Percentiles rank a stretch among this genome's conserved stretches.
These are phyloP conservation scores for Volvox reticuliferus DNA, from an alignment of 139 green algal genomes.

Conservation along the genomic window DNA sequence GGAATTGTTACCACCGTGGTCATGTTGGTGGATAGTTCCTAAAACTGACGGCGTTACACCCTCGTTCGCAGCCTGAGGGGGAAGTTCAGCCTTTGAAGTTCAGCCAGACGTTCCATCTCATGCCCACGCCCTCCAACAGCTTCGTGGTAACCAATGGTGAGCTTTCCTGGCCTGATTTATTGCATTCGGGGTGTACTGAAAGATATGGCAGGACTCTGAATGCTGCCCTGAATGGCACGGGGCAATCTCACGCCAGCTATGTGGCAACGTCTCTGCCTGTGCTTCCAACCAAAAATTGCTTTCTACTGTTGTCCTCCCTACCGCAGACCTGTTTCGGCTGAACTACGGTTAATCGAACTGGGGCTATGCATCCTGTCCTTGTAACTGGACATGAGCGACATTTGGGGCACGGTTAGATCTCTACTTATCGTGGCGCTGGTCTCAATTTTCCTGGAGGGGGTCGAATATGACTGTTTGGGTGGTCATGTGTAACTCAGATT, in stretches of 20 bases:
- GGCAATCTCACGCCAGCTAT: neutral
- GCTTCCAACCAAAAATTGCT: too few relatives aligned
- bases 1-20: too few relatives aligned
- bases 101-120: conserved; percentile 94
- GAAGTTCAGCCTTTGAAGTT: conserved; percentile 90
- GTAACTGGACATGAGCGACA: too few relatives aligned
- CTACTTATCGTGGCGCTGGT: too few relatives aligned
- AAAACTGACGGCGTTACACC: too few relatives aligned
- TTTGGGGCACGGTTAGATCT: too few relatives aligned
- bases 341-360: conserved; percentile 76
- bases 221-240: neutral
- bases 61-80: conserved; percentile 78
- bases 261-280: neutral
- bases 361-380: too few relatives aligned
- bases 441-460: too few relatives aligned
- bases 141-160: conserved; percentile 91
- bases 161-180: neutral
- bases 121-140: conserved; percentile 68
- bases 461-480: too few relatives aligned
- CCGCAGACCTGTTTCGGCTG: conserved; percentile 84
- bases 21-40: too few relatives aligned
- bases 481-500: too few relatives aligned
- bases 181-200: neutral
- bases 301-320: neutral
- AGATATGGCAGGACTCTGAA: neutral